Conservation (phyloP, 257 asterid species). For the Scutellaria galericulata region DNA sequence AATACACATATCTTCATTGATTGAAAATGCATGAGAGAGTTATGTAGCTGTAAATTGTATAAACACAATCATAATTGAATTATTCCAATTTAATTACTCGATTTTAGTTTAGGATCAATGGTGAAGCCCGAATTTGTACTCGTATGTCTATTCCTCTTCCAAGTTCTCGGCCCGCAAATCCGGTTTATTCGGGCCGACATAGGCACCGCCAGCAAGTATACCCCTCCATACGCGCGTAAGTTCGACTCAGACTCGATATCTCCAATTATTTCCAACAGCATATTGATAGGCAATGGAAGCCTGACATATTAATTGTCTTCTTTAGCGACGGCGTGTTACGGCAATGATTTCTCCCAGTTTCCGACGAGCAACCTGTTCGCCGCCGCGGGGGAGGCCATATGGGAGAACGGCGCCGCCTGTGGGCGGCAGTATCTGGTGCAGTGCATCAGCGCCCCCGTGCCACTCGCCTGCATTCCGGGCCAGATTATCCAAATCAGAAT, state of each 20-base stretch:
- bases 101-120: constrained; percentile 31
- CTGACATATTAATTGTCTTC: no score
- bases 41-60: background rate
- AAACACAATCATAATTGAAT: background rate
- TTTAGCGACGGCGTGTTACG: constrained; percentile 78
- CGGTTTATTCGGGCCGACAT: constrained; percentile 56
- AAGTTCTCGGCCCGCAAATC: constrained; percentile 40
- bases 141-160: constrained; percentile 33
- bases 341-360: constrained; percentile 56
- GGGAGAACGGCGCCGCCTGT: constrained; percentile 87
- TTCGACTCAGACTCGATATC: background rate
- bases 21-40: background rate
- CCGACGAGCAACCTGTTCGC: constrained; percentile 71
- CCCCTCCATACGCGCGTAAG: constrained; percentile 82
- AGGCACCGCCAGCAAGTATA: constrained; percentile 69
- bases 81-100: background rate
- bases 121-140: constrained; percentile 33
- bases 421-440: constrained; percentile 76
- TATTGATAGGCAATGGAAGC: background rate
- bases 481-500: constrained; percentile 57
- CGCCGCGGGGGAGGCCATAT: constrained; percentile 80
- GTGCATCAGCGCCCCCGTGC: constrained; percentile 60
- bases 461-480: constrained; percentile 48
- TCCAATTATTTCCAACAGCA: no score
- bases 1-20: background rate